Base-by-base conservation (phyloP, 129 eudicot genomes). In the Tagetes erecta region DNA sequence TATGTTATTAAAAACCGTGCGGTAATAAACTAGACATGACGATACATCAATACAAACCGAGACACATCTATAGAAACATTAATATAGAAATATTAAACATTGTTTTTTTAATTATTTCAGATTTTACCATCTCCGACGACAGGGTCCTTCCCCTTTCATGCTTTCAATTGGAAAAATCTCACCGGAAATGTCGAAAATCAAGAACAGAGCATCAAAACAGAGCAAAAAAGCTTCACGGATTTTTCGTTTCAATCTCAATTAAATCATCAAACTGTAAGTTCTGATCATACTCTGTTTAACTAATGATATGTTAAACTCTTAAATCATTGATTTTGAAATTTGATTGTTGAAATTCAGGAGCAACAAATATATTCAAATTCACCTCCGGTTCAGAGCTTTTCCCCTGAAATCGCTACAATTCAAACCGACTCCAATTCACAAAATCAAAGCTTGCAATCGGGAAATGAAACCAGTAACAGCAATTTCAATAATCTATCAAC, bases 71-170 rank as follows among this genome's bases (percentile, higher is more conserved):
- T 20, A 20, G 27, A 20, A 20, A 20, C 27, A 20, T 20, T 20
- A 20, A 20, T 20, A 20, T 20, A 20, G 27, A 20, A 20, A 20
- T 20, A 8, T 12, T 49, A 49, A 49, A 8, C 12, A 49, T 11
- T 50, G 20, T 2, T 55, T 47, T 33, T 6, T 5, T 8, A 44
- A 51, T 49, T 80, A 10, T 78, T 81, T 45, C 90, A 92, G 98
- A 68, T 92, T 77, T 73, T 92, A 30, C 89, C 98, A 14, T 92
- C 98, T 57, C 98, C 98, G n/a, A 92, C 98, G 1, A 92, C 98
- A 3, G 98, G 98, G 38, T 73, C 88, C 8, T 87, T 92, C 74
- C 88, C 87, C 6, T 82, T 68, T 63, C 89, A 86, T 27, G 84
- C 82, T 27, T 87, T 86, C 33, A 75, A 82, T 69, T 92, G 98